phyloP scores from a whole-genome alignment of 164 flowering plant species.

The Malania oleifera region DNA sequence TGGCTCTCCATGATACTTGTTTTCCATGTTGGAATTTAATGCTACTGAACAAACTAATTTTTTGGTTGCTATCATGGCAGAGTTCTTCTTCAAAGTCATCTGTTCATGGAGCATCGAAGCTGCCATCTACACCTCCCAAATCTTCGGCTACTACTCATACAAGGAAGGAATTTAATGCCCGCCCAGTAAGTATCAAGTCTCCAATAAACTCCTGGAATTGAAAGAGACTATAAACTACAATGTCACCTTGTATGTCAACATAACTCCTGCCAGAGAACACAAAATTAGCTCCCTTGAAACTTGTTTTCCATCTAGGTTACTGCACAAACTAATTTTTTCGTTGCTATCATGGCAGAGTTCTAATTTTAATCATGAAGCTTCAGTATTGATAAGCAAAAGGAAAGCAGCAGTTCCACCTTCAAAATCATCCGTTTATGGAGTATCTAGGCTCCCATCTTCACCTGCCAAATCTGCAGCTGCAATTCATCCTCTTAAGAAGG shows the following conservation, averaged over 20 bases:
- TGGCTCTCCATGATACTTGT: no score
- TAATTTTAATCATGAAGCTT: conserved; percentile 16
- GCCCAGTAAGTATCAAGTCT: background rate
- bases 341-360: conserved; percentile 13
- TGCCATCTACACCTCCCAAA: background rate
- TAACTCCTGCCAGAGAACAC: background rate
- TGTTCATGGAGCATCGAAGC: background rate
- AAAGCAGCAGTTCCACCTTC: conserved; percentile 21
- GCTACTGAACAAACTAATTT: no score
- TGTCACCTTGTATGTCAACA: background rate
- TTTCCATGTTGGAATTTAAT: no score
- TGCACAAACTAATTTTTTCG: background rate
- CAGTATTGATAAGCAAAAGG: conserved; percentile 21
- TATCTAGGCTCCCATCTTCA: conserved; percentile 24
- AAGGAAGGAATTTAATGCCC: background rate
- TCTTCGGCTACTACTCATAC: background rate
- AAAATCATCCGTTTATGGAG: conserved; percentile 13
- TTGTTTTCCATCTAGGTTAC: background rate
- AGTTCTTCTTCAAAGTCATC: no score
- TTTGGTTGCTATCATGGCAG: no score
- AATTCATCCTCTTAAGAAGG: conserved; percentile 20
- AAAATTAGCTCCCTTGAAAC: no score
- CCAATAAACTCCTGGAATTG: background rate
- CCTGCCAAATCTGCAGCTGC: conserved; percentile 27
- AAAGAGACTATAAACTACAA: no score